Evolutionary conservation across 2,329 filamentous ascomycete species (phyloP).

Genomic region (Beauveria brongniartii): DNA sequence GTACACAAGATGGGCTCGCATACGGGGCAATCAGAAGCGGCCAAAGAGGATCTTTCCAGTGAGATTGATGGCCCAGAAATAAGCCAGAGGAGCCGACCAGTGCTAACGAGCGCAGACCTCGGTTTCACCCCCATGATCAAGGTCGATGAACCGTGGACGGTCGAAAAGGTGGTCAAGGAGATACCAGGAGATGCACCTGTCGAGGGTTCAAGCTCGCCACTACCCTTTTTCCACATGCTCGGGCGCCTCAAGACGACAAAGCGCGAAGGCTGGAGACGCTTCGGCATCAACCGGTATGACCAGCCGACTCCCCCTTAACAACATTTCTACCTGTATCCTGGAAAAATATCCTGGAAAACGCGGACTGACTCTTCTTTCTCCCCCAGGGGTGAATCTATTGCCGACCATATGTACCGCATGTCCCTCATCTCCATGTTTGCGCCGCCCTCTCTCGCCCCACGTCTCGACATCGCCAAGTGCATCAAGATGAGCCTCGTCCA

Average conservation of each 20-base stretch:
- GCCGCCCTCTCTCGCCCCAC: conserved; percentile 61
- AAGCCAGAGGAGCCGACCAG: background rate
- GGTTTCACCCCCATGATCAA: conserved; percentile 30
- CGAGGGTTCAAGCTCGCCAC: conserved; percentile 59
- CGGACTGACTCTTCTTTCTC: background rate
- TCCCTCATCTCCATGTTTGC: conserved; percentile 90
- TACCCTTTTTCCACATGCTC: conserved; percentile 91
- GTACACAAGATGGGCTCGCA: conserved; percentile 23
- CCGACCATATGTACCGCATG: conserved; percentile 99
- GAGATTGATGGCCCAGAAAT: conserved; percentile 2
- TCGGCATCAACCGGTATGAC: conserved; percentile 56
- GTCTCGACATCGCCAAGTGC: conserved; percentile 72
- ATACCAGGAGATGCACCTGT: conserved; percentile 48
- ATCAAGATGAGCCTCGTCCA: conserved; percentile 94
- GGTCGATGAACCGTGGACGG: conserved; percentile 43
- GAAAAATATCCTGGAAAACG: too few species aligned
- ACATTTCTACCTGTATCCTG: background rate
- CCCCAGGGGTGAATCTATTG: conserved; percentile 73
- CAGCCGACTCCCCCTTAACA: background rate
- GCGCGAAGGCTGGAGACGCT: conserved; percentile 90
- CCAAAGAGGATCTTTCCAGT: conserved; percentile 19
- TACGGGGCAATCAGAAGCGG: conserved; percentile 16
- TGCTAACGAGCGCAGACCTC: conserved; percentile 17
- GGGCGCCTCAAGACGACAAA: conserved; percentile 94
- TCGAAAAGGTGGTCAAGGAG: conserved; percentile 55